phyloP scores from a whole-genome alignment of 2,329 filamentous ascomycete species.

The Cladosporium sp. region DNA sequence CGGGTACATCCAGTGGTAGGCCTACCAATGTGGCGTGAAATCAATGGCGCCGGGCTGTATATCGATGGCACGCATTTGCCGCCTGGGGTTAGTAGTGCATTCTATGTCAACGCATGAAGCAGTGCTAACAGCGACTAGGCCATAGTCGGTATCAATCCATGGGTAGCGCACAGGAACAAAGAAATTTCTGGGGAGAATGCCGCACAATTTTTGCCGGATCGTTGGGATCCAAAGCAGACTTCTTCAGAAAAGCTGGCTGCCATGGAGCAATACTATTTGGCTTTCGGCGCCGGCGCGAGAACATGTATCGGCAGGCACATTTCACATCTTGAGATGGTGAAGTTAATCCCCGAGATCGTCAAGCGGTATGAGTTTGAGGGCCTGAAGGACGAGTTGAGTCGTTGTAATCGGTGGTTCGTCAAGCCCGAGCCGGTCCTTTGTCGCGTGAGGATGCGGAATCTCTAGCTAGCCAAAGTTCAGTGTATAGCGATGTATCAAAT shows the following conservation, averaged over 20 bases:
- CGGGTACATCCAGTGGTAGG: not conserved
- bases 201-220: slow-evolving; percentile 36
- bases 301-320: not conserved
- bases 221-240: slow-evolving; percentile 28
- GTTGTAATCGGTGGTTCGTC: not conserved
- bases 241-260: not conserved
- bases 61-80: not conserved
- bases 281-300: not conserved
- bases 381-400: not conserved
- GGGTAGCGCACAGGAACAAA: slow-evolving; percentile 35
- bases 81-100: not conserved
- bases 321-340: not conserved
- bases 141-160: slow-evolving; percentile 36
- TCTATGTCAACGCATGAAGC: not conserved
- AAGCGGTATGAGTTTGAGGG: not conserved
- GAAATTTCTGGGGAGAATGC: slow-evolving; percentile 35
- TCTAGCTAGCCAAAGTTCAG: not conserved
- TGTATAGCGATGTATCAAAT: not conserved
- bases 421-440: not conserved
- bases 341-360: not conserved
- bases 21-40: not conserved
- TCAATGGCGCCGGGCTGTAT: not conserved
- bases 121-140: slow-evolving; percentile 14
- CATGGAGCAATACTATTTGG: not conserved
- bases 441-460: not conserved